Base-by-base conservation (phyloP, 768 basidiomycete species). In the Clathrus columnatus region DNA sequence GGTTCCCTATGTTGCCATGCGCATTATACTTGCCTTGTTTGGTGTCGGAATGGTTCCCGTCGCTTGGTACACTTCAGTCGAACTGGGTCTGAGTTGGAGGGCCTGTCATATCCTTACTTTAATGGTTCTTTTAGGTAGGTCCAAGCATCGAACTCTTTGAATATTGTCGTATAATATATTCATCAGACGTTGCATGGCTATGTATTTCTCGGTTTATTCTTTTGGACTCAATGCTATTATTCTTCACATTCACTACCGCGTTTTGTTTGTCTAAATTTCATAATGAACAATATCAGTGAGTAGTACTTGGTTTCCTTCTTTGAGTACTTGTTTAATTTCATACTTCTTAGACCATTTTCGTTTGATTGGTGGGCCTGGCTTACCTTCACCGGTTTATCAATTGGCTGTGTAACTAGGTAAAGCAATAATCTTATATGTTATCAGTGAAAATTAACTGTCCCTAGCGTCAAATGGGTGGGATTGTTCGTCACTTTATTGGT, bases 351-450 rank as follows among this genome's bases (percentile, higher is more conserved):
- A 61, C 81, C 96, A 0, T 99, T 99, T 68, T 86, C 91, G 27
- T 75, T 88, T 58, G 96, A 98, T 66, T 99, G 96, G 96, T 98
- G 94, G 94, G 63, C 87, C 58, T 99, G 93, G 93, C 75, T 99
- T 8, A 69, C 80, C n/a, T 68, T 95, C 61, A 97, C 94, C 0
- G 96, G 96, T n/a, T 67, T 85, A 54, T 93, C 91, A 1, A 95
- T 99, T 60, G 96, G 96, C 52, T 87, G 85, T 63, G 94, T 96
- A n/a, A 87, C 87, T 29, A 91, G 90, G 91, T 88, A 61, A 54
- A 69, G 61, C 11, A 16, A 23, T 17, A 50, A 21, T 1, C 41
- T 21, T n/a, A 23, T 17, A 17, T 7, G 7, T 36, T 8, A 29
- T 23, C 1, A 27, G 18, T 60, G 21, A 20, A 6, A 28, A 60